Evolutionary conservation across 306 rosid genomes (phyloP).

Genomic region (Castanea mollissima): DNA sequence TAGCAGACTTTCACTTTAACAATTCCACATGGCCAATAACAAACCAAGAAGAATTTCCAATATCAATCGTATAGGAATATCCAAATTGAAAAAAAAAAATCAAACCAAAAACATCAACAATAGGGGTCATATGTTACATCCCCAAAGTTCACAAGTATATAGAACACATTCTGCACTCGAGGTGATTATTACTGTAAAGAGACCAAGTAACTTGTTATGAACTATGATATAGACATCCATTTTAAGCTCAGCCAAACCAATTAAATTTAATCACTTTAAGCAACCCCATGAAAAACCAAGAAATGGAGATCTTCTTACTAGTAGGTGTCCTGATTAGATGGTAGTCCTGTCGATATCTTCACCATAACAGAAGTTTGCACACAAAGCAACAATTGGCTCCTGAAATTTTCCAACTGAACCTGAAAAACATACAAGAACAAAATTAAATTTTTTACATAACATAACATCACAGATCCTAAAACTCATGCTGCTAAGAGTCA

Average conservation of each 20-base stretch:
- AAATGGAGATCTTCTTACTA: conserved; percentile 10
- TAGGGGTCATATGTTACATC: background rate
- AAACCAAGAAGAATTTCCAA: background rate
- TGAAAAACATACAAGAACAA: conserved; percentile 2
- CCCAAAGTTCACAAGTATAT: background rate
- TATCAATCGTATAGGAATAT: background rate
- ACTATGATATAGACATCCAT: background rate
- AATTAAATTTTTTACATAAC: background rate
- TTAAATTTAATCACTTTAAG: conserved; percentile 4
- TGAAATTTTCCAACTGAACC: conserved; percentile 14
- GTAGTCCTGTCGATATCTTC: background rate
- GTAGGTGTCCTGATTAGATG: background rate
- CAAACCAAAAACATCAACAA: background rate
- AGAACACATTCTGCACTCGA: background rate
- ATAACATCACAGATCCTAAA: background rate
- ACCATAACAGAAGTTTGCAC: background rate
- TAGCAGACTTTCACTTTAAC: background rate
- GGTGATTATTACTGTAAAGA: background rate
- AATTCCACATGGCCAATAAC: background rate
- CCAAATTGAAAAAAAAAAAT: background rate
- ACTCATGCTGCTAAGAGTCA: conserved; percentile 2
- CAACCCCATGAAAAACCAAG: conserved; percentile 2
- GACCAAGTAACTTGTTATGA: background rate
- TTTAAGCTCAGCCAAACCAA: background rate
- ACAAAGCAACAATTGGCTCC: conserved; percentile 12